A percentile compares a stretch with the other conserved stretches of the same genome.
Conservation (phyloP, 129 eudicot species). For the Centella asiatica region DNA sequence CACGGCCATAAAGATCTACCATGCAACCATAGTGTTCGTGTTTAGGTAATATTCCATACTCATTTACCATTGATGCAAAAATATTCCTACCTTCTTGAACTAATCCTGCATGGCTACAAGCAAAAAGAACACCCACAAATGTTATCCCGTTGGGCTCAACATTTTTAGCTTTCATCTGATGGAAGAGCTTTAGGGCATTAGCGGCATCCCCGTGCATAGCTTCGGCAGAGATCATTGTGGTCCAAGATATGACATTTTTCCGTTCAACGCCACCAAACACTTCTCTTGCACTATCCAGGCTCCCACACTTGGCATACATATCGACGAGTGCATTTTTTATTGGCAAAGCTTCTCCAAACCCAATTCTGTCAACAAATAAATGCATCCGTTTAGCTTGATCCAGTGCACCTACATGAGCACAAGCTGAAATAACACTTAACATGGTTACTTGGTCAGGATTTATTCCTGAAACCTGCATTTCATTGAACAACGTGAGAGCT, state of each 20-base stretch:
- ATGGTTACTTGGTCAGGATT: conserved; percentile 68
- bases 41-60: conserved; percentile 51
- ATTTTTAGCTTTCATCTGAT: conserved; percentile 48
- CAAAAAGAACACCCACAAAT: conserved; percentile 61
- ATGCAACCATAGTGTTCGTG: conserved; percentile 74
- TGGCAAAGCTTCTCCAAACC: conserved; percentile 38
- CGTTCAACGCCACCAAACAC: conserved; percentile 38
- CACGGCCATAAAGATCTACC: conserved; percentile 71
- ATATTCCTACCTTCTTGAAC: conserved; percentile 44
- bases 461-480: conserved; percentile 44
- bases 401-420: conserved; percentile 62
- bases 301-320: conserved; percentile 88
- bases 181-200: conserved; percentile 43
- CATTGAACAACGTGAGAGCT: conserved; percentile 46
- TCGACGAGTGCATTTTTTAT: conserved; percentile 66
- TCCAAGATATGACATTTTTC: conserved; percentile 67
- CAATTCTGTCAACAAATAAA: conserved; percentile 29
- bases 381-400: conserved; percentile 48
- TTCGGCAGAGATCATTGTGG: conserved; percentile 56
- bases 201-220: conserved; percentile 65
- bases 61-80: conserved; percentile 50
- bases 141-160: conserved; percentile 59
- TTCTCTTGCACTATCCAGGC: conserved; percentile 42
- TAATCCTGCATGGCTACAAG: conserved; percentile 79
- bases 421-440: conserved; percentile 75